Evolutionary conservation across 2,329 filamentous ascomycete genomes (phyloP), one percentile per base, ranked within the genome.

Genomic region (Dichotomopilus funicola): DNA sequence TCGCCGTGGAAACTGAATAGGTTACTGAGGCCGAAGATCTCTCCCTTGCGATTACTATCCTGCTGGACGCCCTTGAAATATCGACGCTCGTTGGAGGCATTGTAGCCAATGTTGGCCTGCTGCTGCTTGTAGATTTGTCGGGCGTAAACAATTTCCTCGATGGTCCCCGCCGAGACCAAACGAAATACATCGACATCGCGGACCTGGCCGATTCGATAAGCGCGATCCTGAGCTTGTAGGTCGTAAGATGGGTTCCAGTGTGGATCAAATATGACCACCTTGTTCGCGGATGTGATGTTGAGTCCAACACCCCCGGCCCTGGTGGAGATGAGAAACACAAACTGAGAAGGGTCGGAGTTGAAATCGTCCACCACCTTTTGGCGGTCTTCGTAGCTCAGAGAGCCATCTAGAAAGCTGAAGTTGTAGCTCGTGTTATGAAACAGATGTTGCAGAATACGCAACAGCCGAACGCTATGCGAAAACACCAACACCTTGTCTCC

Each of bases 101-200:
- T 95, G 71, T 99, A 97, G 0, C 89, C 94, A 56, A 99, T 97
- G 66, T 96, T 97, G 33, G 94, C 92, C 72, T 97, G 94, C 66
- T 99, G 94, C 67, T 99, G 94, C 70, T 99, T 99, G 78, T 99
- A 99, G 41, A 99, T 94, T 66, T 99, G 94, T 6, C 94, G 82
- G 0, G 92, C 94, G 65, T 99, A 99, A 6, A 97, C 90, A 53
- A 96, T 94, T 70, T 99, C 94, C 67, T 99, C 94, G 12, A 99
- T 90, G 0, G 94, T 97, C 0, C 94, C 94, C 1, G 89, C 85
- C 1, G 88, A 92, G 13, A 99, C 84, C 1, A 99, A 81, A 4
- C 94, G 85, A 68, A 96, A 97, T 1, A 97, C 92, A 67, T 99
- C 94, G 0, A 99, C 94, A 66, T 97, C 90, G 19, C 94, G 81